These are phyloP conservation scores for Brassica incana DNA, from an alignment of 345 rosid genomes.

Conservation along the genomic window DNA sequence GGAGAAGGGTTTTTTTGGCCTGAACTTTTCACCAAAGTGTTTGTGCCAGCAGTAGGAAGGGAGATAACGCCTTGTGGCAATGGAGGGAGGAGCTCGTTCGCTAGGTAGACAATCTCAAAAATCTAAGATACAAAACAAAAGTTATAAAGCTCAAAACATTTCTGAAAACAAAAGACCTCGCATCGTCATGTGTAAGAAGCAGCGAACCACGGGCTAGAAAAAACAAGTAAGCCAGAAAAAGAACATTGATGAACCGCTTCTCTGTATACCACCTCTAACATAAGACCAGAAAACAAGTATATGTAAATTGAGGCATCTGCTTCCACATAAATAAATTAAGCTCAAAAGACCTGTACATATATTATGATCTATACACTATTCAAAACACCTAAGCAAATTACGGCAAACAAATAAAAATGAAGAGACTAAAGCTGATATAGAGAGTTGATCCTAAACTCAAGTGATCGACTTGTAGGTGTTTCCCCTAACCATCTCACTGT, in stretches of 20 bases:
- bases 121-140: constrained; percentile 49
- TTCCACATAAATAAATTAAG: background rate
- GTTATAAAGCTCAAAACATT: background rate
- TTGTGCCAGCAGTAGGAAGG: constrained; percentile 74
- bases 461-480: background rate
- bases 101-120: constrained; percentile 97
- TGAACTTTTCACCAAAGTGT: constrained; percentile 71
- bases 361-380: background rate
- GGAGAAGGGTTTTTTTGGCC: constrained; percentile 63
- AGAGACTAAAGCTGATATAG: background rate
- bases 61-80: constrained; percentile 89
- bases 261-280: constrained; percentile 10
- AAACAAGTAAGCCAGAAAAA: background rate
- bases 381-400: no score
- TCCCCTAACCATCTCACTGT: background rate
- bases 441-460: background rate
- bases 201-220: constrained; percentile 12
- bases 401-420: no score
- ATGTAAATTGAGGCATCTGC: background rate
- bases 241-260: background rate
- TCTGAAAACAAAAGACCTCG: background rate
- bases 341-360: background rate
- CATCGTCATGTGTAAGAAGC: background rate
- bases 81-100: constrained; percentile 98
- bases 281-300: background rate